Base-by-base conservation (phyloP, 2,329 filamentous ascomycete species). In the Colletotrichum euphorbiae region DNA sequence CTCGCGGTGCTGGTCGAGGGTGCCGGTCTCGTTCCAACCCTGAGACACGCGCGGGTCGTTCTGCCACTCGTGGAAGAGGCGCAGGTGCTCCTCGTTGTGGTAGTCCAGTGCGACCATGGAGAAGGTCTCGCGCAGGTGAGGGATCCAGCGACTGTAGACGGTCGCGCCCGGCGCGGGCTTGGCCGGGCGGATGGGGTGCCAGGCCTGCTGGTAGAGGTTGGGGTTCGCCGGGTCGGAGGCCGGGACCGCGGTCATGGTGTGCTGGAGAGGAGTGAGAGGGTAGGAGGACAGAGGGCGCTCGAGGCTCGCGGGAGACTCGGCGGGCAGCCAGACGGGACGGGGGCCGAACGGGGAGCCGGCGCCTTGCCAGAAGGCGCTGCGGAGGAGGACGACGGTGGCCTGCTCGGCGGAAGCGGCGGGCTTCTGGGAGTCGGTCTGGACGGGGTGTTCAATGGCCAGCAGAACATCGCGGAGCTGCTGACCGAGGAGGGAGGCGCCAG, bases 41-140 rank as follows among this genome's bases (percentile, higher is more conserved):
- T 90, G 87, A 4, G 91, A 91, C 36, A 95, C 92, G 57, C 92
- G 90, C 59, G 92, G 92, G 75, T 94, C 92, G 75, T 95, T 95
- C 79, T 94, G 92, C 92, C 92, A 95, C 64, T 84, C 84, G 78
- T 94, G 89, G 82, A 95, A 94, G 5, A 93, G 82, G 15, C 82
- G 80, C 57, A 94, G 79, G 78, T 95, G 91, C 73, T 87, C 83
- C 1, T 81, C 75, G 73, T 92, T 82, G 36, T 83, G 74, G 78
- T 87, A 92, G 76, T 94, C 90, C 1, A 95, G 84, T 11, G 88
- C 89, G n/a, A 91, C 83, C 82, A 94, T 91, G 69, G 90, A 92
- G 77, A 94, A 94, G 71, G 88, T 91, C 82, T 94, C 90, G 69
- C 88, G 83, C 45, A 94, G 82, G 74, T 94, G 89, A 7, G 91